Evolutionary conservation across 192 early-diverging fungal species (phyloP), one percentile per base, ranked within the genome.

Genomic region (Gryganskiella cystojenkinii): DNA sequence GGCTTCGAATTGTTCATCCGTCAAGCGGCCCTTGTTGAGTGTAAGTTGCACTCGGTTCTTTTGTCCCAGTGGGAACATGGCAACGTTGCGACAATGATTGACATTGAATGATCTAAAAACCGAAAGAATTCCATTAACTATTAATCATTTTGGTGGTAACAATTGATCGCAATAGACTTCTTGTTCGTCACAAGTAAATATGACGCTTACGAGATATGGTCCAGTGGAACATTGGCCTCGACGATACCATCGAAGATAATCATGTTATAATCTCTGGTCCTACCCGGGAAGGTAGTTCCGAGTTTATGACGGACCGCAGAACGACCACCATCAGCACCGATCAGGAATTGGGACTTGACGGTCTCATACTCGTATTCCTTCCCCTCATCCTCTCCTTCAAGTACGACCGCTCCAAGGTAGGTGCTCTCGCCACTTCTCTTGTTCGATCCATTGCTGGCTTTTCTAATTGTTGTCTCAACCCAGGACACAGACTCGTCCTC

Each of bases 241-340:
- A 67, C 31, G 4, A 13, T 31, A 17, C 64, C 73, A 42, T 76
- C 73, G 24, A 47, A 61, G 0, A 76, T 30, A 51, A 66, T 62
- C 15, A 61, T 47, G 37, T 62, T 67, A n/a, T 57, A 51, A 43
- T 68, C 61, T 9, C 35, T 50, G 3, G 73, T 76, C 2, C 51
- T 33, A n/a, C 73, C 73, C 11, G 50, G 43, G 45, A 62, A 60
- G 0, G 57, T 27, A 8, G 67, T 61, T 20, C 53, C 61, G 14
- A 76, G 42, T 6, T 43, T 49, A 25, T 67, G 58, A 27, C 73
- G 47, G 5, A 76, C 73, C 19, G 66, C 42, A 28, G 64, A 67
- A 13, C 51, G 46, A 13, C 64, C 73, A 10, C 73, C 73, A 42
- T 76, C 73, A 31, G 73, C 33, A 22, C 57, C 73, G 25, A 76